Base-by-base conservation (phyloP, 179 eudicot species). In the Beta lomatogona region DNA sequence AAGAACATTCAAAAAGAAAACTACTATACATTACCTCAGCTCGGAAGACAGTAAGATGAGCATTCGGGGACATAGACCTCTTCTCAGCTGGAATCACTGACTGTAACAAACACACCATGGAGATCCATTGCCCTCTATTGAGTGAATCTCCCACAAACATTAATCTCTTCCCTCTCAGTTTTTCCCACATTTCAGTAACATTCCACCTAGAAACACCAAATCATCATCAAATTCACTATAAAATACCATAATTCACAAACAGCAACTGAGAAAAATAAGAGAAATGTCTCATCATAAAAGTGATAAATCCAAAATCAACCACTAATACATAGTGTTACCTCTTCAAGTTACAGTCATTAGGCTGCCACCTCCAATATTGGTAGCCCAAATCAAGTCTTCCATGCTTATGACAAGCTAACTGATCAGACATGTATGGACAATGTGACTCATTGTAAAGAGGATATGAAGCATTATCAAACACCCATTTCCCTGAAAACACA, bases 111-210 rank as follows among this genome's bases (percentile, higher is more conserved):
- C 99, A 94, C 77, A 95, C 89, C 96, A 95, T 85, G 21, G 99
- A 95, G 76, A 94, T 92, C 98, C 98, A 95, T 71, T 95, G 99
- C 55, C 99, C 99, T 89, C 98, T 84, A 83, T 95, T 95, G 53
- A 95, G 88, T 21, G 99, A 95, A 86, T 95, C 99, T 64, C 99
- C 99, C 1, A 95, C 97, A 87, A 91, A 94, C 97, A 95, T 94
- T 60, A 94, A 81, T 69, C 91, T 89, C 83, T 95, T 95, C 41
- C 96, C 98, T 78, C 96, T 90, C 79, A 95, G 83, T 80, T 91
- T 94, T 82, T 94, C 94, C 99, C 91, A 92, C 90, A 94, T 90
- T 85, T 92, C 91, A 71, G 85, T 82, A 50, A 84, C 92, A 86
- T 89, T 89, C 97, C 96, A 95, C 82, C 99, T 94, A 79, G 36